A percentile compares a stretch with the other conserved stretches of the same genome.
Evolutionary conservation across 371 early-diverging fungal species (phyloP).

Genomic region (Mucor velutinosus): DNA sequence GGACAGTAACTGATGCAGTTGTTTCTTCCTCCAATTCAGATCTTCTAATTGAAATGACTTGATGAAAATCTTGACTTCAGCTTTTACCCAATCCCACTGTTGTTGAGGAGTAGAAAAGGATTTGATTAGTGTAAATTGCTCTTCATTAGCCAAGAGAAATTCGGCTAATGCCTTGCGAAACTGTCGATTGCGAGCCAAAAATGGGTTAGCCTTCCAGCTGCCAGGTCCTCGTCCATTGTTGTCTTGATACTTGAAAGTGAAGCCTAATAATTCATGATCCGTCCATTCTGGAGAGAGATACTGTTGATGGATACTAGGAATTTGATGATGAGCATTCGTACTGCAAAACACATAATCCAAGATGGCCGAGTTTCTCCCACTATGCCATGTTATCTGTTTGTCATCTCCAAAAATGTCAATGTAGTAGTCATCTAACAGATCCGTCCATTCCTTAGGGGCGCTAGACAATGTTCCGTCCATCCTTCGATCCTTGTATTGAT

Average conservation of each 20-base stretch:
- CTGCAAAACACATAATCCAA: neutral
- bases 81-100: neutral
- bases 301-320: neutral
- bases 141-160: neutral
- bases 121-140: neutral
- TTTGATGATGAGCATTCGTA: neutral
- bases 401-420: neutral
- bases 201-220: neutral
- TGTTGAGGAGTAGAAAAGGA: neutral
- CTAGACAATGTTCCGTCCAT: neutral
- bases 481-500: neutral
- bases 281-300: neutral
- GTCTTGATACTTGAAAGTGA: neutral
- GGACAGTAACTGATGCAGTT: neutral
- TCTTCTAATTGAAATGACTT: neutral
- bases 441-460: neutral
- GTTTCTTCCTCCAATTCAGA: neutral
- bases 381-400: neutral
- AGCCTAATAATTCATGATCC: neutral
- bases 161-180: neutral
- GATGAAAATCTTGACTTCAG: neutral
- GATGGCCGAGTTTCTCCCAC: neutral
- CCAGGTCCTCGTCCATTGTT: neutral
- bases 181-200: neutral
- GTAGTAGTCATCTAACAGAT: neutral